Evolutionary conservation across 2,329 filamentous ascomycete genomes (phyloP).

Genomic region (Helotiales sp.): DNA sequence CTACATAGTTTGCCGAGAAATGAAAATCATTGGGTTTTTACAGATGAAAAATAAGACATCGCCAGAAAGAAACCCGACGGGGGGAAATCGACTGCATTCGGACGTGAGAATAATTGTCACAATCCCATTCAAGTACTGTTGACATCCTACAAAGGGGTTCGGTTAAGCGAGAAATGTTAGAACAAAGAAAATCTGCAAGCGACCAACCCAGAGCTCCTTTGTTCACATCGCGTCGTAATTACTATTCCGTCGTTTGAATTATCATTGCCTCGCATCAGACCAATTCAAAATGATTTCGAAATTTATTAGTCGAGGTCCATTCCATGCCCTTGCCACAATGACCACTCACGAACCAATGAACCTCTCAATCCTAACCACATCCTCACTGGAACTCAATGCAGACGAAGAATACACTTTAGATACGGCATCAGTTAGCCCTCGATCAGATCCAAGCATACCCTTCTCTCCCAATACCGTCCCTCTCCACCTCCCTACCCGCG

Average conservation of each 20-base stretch:
- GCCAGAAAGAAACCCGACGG: no score
- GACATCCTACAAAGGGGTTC: not conserved
- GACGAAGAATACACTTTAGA: not conserved
- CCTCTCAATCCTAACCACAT: not conserved
- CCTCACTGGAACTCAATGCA: not conserved
- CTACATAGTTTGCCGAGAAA: no score
- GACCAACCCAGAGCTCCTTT: not conserved
- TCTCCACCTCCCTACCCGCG: not conserved
- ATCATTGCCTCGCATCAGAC: no score
- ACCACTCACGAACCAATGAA: not conserved
- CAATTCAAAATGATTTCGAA: no score
- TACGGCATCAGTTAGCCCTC: not conserved
- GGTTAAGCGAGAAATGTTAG: not conserved
- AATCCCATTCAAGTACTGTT: not conserved
- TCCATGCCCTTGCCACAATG: no score
- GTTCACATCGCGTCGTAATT: no score
- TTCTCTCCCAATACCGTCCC: not conserved
- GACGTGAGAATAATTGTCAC: no score
- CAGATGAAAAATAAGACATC: no score
- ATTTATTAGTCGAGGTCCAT: no score
- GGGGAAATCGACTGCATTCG: no score
- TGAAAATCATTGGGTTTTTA: no score
- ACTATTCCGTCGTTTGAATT: no score
- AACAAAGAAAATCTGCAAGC: constrained; percentile 1
- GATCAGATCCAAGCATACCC: not conserved